These are phyloP conservation scores for Taphrina pruni DNA, from an alignment of 1,139 yeast genomes.

Conservation along the genomic window DNA sequence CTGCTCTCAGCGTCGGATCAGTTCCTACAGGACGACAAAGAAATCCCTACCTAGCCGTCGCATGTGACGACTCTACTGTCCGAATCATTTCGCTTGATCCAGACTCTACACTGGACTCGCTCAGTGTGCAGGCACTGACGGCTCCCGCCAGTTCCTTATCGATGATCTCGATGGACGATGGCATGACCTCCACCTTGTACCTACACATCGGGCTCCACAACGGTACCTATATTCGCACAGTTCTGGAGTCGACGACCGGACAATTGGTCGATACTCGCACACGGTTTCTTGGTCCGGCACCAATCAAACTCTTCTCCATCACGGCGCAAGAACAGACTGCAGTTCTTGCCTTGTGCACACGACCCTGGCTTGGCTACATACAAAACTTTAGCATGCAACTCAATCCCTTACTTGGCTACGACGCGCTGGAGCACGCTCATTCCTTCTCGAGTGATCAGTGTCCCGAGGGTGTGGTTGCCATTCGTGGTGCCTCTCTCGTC, in stretches of 20 bases:
- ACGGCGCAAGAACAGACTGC: constrained; percentile 49
- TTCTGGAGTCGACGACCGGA: constrained; percentile 66
- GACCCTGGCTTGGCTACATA: constrained; percentile 56
- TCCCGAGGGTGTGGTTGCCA: constrained; percentile 66
- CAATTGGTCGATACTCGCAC: constrained; percentile 69
- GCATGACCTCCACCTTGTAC: constrained; percentile 48
- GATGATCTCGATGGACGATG: constrained; percentile 55
- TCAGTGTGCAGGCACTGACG: constrained; percentile 72
- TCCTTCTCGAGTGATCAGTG: constrained; percentile 70
- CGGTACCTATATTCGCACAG: constrained; percentile 76
- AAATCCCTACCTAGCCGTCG: constrained; percentile 69
- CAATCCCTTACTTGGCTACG: constrained; percentile 50
- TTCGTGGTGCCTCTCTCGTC: constrained; percentile 59
- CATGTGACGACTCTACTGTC: constrained; percentile 72
- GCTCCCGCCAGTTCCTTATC: constrained; percentile 63
- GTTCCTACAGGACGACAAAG: constrained; percentile 59
- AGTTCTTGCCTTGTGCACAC: constrained; percentile 54
- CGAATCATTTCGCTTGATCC: constrained; percentile 71
- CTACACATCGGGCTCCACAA: constrained; percentile 81
- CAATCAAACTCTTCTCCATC: constrained; percentile 61
- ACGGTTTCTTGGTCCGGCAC: constrained; percentile 74
- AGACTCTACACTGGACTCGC: constrained; percentile 65
- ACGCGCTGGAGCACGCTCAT: constrained; percentile 55
- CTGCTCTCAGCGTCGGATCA: constrained; percentile 64
- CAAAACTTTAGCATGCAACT: constrained; percentile 48